Evolutionary conservation across 192 early-diverging fungal species (phyloP), one percentile per base, ranked within the genome.

Genomic region (Paraglomus occultum): DNA sequence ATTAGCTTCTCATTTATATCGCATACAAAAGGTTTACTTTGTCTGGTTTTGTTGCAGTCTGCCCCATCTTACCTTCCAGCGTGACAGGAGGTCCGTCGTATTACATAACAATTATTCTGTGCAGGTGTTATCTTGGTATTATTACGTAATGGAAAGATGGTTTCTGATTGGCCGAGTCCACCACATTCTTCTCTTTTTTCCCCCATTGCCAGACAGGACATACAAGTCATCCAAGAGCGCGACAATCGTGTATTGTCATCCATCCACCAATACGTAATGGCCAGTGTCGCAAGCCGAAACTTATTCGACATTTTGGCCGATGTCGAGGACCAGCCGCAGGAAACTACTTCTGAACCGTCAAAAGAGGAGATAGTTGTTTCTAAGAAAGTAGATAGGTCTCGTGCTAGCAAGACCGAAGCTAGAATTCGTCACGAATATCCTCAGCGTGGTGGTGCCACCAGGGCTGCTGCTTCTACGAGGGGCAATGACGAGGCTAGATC

Each of bases 381-480:
- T 40, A 65, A 65, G 48, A 67, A 72, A 23, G 64, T 72, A 20
- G 71, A 72, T 17, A 72, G 64, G 71, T 72, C 71, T 64, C 71
- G 71, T 51, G 71, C 71, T 44, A 51, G 51, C 47, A 18, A 10
- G 0, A 54, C 45, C 23, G 71, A 72, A 38, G 71, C 71, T 17
- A 61, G 71, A 54, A 72, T 72, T 65, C 31, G 52, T 17, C 71
- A 72, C 39, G 71, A 72, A 12, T 72, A 72, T 55, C 71, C 71
- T 46, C 71, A 52, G 57, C 64, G 71, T 14, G 71, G 71, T 44
- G 71, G 71, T 20, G 42, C 45, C 20, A 1, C 31, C 31, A 72
- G 66, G 38, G 0, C 60, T 53, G 12, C 52, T 72, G 6, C 62
- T 44, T 39, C 64, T 8, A 71, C 31, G 20, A 62, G 64, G 17